These are phyloP conservation scores for Scutellaria galericulata DNA, from an alignment of 257 asterid genomes.

Conservation along the genomic window DNA sequence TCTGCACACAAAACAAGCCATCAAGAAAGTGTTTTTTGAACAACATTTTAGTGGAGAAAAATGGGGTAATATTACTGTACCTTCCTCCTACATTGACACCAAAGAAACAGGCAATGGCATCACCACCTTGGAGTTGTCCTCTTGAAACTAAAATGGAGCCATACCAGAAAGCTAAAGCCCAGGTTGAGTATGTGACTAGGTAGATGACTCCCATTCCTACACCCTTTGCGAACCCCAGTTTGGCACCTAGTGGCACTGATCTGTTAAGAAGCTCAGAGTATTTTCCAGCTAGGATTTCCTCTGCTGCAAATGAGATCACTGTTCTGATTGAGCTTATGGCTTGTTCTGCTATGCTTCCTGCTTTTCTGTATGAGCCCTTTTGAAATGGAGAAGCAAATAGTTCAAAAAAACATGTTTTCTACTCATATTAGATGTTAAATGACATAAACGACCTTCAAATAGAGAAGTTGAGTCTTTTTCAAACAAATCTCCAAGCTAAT, in stretches of 20 bases:
- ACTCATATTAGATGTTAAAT: no score
- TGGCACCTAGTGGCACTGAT: constrained; percentile 66
- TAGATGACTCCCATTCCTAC: constrained; percentile 82
- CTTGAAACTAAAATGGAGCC: constrained; percentile 66
- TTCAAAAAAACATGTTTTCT: constrained; percentile 3
- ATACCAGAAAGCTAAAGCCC: constrained; percentile 97
- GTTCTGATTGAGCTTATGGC: constrained; percentile 81
- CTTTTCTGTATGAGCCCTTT: constrained; percentile 75
- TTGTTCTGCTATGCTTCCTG: constrained; percentile 85
- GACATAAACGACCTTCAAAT: no score
- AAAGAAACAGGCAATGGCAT: constrained; percentile 84
- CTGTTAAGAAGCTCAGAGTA: constrained; percentile 52
- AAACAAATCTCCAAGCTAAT: no score
- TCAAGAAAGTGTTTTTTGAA: neutral
- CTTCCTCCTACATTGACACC: constrained; percentile 91
- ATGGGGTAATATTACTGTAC: constrained; percentile 34
- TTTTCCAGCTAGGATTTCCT: constrained; percentile 67
- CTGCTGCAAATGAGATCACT: constrained; percentile 79
- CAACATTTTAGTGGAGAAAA: neutral
- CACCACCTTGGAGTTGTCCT: constrained; percentile 64
- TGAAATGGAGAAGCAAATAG: constrained; percentile 6
- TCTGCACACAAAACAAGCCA: constrained; percentile 38
- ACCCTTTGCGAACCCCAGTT: constrained; percentile 85
- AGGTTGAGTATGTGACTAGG: constrained; percentile 76
- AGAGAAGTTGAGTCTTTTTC: no score